phyloP scores from a whole-genome alignment of 2,329 filamentous ascomycete species.

The Rhynchosporium graminicola region DNA sequence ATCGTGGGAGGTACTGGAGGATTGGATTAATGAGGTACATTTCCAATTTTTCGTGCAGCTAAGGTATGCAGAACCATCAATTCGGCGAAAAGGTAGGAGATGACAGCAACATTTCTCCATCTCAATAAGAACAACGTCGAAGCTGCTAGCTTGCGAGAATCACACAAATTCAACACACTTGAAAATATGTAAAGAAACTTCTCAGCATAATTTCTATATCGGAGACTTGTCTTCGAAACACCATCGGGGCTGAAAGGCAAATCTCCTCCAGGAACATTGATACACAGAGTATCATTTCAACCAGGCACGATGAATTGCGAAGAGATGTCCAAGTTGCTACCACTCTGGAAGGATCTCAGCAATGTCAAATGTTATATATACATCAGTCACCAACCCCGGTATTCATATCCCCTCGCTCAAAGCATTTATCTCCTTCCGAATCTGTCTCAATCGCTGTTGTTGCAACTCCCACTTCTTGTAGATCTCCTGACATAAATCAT shows the following conservation, averaged over 20 bases:
- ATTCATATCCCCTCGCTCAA: constrained; percentile 14
- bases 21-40: neutral
- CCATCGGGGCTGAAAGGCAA: no score
- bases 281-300: neutral
- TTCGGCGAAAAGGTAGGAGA: neutral
- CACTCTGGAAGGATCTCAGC: neutral
- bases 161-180: no score
- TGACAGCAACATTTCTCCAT: no score
- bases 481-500: constrained; percentile 24
- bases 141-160: no score
- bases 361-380: neutral
- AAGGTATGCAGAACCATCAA: neutral
- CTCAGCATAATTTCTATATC: no score
- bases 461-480: constrained; percentile 18
- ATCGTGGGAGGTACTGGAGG: neutral
- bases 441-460: constrained; percentile 13
- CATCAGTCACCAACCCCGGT: neutral
- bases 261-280: neutral
- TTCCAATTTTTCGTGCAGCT: neutral
- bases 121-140: no score
- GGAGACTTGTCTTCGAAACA: no score
- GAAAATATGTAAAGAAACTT: no score
- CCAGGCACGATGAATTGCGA: no score
- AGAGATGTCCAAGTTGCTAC: no score
- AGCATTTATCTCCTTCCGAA: constrained; percentile 16